phyloP scores from a whole-genome alignment of 2,329 filamentous ascomycete species.

The Ophiocordyceps sinensis region DNA sequence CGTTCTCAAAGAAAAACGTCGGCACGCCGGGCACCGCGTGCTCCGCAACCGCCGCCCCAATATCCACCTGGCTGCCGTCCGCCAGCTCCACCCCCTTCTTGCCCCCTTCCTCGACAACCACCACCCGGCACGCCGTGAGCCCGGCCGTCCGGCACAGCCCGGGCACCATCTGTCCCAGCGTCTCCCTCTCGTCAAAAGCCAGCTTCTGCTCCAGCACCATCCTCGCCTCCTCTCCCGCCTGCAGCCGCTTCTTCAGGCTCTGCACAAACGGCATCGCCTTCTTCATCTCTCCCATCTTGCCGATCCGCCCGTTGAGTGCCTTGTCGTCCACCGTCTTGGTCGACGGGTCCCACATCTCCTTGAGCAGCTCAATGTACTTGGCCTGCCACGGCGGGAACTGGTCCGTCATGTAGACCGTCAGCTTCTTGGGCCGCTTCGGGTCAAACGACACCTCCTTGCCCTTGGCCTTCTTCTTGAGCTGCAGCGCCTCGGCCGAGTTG shows the following conservation, averaged over 20 bases:
- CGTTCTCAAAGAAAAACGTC: slow-evolving; percentile 75
- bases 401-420: slow-evolving; percentile 70
- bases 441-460: slow-evolving; percentile 79
- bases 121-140: slow-evolving; percentile 55
- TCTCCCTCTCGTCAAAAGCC: slow-evolving; percentile 69
- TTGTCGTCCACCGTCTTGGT: slow-evolving; percentile 62
- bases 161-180: slow-evolving; percentile 63
- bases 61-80: slow-evolving; percentile 39
- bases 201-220: slow-evolving; percentile 73
- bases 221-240: slow-evolving; percentile 50
- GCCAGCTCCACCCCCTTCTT: slow-evolving; percentile 46
- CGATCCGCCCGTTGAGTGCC: slow-evolving; percentile 60
- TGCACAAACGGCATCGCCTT: slow-evolving; percentile 98
- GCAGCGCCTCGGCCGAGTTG: slow-evolving; percentile 61
- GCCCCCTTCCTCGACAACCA: slow-evolving; percentile 55
- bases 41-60: slow-evolving; percentile 46
- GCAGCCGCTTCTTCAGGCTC: slow-evolving; percentile 66
- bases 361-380: slow-evolving; percentile 71
- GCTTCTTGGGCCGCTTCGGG: slow-evolving; percentile 80
- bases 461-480: slow-evolving; percentile 83
- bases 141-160: slow-evolving; percentile 63
- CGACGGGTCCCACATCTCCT: slow-evolving; percentile 49
- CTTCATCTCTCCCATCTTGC: slow-evolving; percentile 82
- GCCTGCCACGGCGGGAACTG: slow-evolving; percentile 84
- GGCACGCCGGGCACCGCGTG: slow-evolving; percentile 69